A percentile compares a stretch with the other conserved stretches of the same genome.
Evolutionary conservation across 1,284 basidiomycete species (phyloP).

Genomic region (Cryptococcus sp.): DNA sequence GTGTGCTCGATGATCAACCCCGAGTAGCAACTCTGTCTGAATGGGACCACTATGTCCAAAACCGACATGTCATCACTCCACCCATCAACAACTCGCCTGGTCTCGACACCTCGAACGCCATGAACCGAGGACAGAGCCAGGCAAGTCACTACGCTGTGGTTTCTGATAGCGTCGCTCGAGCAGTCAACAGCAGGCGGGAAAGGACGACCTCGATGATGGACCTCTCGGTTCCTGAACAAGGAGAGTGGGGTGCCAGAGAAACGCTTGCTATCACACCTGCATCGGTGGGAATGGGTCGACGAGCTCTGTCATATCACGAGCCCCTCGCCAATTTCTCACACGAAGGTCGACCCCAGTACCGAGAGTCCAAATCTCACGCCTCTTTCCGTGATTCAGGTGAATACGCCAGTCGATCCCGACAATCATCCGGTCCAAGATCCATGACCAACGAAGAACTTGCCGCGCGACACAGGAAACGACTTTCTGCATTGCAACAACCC

Average conservation of each 20-base stretch:
- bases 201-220: slow-evolving; percentile 35
- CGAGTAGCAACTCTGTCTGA: slow-evolving; percentile 15
- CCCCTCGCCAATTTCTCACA: not conserved
- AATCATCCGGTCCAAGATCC: no score
- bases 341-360: not conserved
- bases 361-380: not conserved
- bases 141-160: slow-evolving; percentile 6
- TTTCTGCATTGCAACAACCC: slow-evolving; percentile 41
- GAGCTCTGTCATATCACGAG: slow-evolving; percentile 11
- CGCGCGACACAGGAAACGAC: slow-evolving; percentile 38
- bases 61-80: slow-evolving; percentile 34
- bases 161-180: slow-evolving; percentile 13
- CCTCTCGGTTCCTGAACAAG: slow-evolving; percentile 19
- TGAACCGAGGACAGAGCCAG: not conserved
- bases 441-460: slow-evolving; percentile 46
- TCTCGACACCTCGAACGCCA: not conserved
- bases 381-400: no score
- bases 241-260: not conserved
- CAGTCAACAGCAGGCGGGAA: slow-evolving; percentile 21
- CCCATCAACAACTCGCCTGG: slow-evolving; percentile 5
- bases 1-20: slow-evolving; percentile 7
- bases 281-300: not conserved
- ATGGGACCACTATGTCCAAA: slow-evolving; percentile 38
- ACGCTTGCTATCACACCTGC: not conserved
- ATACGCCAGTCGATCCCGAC: no score